Percentiles rank a stretch among this genome's conserved stretches.
Evolutionary conservation across 768 basidiomycete genomes (phyloP).

Genomic region (Lactarius hatsudake): DNA sequence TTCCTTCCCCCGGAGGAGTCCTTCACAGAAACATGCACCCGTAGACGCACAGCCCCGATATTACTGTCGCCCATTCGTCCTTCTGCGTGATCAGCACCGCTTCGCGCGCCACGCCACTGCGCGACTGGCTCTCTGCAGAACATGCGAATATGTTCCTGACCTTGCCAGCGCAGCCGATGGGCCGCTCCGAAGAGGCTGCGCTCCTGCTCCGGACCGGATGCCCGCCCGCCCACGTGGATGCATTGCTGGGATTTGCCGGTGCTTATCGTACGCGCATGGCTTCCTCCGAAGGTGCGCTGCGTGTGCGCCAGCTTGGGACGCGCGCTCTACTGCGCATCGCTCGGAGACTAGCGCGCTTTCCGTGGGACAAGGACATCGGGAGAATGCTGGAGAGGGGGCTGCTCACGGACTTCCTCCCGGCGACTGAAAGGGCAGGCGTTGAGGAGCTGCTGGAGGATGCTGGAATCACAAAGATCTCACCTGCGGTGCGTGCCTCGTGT

Average conservation of each 20-base stretch:
- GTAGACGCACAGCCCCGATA: slow-evolving; percentile 35
- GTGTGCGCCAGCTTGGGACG: slow-evolving; percentile 63
- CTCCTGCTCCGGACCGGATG: slow-evolving; percentile 55
- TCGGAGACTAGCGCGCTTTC: slow-evolving; percentile 45
- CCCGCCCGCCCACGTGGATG: slow-evolving; percentile 36
- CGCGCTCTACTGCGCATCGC: slow-evolving; percentile 56
- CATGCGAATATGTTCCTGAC: slow-evolving; percentile 72
- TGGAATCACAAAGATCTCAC: slow-evolving; percentile 42
- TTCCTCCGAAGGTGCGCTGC: slow-evolving; percentile 49
- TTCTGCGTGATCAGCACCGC: slow-evolving; percentile 62
- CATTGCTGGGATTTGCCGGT: slow-evolving; percentile 52
- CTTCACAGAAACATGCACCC: background rate
- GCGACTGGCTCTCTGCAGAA: slow-evolving; percentile 66
- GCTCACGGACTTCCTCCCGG: slow-evolving; percentile 60
- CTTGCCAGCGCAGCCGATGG: slow-evolving; percentile 60
- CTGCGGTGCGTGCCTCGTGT: slow-evolving; percentile 38
- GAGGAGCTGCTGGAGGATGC: slow-evolving; percentile 50
- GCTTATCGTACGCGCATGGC: slow-evolving; percentile 56
- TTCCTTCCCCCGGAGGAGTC: slow-evolving; percentile 27
- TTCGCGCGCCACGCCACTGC: slow-evolving; percentile 59
- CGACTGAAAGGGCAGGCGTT: slow-evolving; percentile 54
- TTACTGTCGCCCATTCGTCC: slow-evolving; percentile 52
- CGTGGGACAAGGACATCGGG: slow-evolving; percentile 46
- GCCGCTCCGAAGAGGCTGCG: slow-evolving; percentile 45
- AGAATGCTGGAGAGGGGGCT: slow-evolving; percentile 48